Base-by-base conservation (phyloP, 768 basidiomycete genomes). In the Termitomyces sp. region DNA sequence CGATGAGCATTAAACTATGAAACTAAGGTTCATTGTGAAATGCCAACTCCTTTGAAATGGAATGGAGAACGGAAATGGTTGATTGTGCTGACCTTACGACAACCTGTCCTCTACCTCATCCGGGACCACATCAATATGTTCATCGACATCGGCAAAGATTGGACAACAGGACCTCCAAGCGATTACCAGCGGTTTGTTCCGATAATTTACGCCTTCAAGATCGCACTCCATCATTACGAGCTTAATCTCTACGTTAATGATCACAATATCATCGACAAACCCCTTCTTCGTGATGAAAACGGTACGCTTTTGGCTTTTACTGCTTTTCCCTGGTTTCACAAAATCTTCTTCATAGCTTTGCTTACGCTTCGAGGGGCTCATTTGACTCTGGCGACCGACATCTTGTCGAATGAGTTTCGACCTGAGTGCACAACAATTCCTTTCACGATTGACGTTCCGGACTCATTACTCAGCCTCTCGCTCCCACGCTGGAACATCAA, bases 81-180 rank as follows among this genome's bases (percentile, higher is more conserved):
- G 0, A 81, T 94, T 65, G 74, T 82, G n/a, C 68, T 94, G 42
- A 82, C 80, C 11, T 72, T 98, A 23, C 80, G 83, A 7, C 83
- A 84, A 49, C 88, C 95, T 2, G 71, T 81, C 1, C 76, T 96
- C 33, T 90, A 84, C 64, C 75, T 97, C 18, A 76, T 98, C 11
- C 84, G 94, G 40, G 96, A 98, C 65, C 96, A 98, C 64, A 84
- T 94, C 71, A 95, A 93, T 63, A 91, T 98, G 80, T 82, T 98
- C 63, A 86, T 86, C 3, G 96, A 98, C 68, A 78, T 98, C n/a
- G 85, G 86, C 32, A 89, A 86, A 60, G 96, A 98, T 65, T 98
- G 95, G 94, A 79, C 77, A 22, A 83, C 88, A 11, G 94, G 93
- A 3, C 88, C 91, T 23, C 85, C 87, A 0, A 83, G 80, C 32